phyloP scores from a whole-genome alignment of 2,329 filamentous ascomycete species.

The Colletotrichum graminicola region DNA sequence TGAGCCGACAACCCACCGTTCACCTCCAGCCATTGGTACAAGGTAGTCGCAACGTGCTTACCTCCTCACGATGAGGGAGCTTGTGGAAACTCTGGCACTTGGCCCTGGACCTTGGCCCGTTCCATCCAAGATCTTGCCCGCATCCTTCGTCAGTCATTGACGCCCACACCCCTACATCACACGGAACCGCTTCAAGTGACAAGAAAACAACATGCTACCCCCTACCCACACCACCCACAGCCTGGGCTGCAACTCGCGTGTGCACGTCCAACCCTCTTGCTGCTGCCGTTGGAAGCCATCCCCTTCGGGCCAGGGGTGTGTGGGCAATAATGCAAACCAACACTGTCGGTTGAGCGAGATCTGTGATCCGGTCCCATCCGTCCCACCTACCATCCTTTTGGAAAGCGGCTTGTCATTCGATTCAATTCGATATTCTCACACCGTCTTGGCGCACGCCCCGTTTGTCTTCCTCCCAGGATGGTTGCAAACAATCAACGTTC shows the following conservation, averaged over 20 bases:
- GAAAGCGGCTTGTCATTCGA: conserved; percentile 39
- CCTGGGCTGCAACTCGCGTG: conserved; percentile 15
- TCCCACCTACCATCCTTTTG: conserved; percentile 38
- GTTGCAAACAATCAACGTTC: conserved; percentile 43
- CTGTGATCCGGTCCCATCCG: conserved; percentile 39
- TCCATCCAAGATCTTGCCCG: neutral
- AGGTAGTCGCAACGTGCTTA: conserved; percentile 1
- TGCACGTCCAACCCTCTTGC: conserved; percentile 5
- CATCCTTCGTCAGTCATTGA: conserved; percentile 9
- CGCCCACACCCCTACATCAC: conserved; percentile 6
- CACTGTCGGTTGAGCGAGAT: conserved; percentile 35
- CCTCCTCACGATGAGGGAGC: neutral
- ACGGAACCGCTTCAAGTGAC: neutral
- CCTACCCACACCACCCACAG: conserved; percentile 18
- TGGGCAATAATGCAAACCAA: conserved; percentile 37
- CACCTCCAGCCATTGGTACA: neutral
- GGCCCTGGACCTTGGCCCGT: conserved; percentile 18
- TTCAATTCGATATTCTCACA: conserved; percentile 26
- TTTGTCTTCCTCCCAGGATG: conserved; percentile 22
- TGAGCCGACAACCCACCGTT: neutral
- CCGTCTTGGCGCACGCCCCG: conserved; percentile 12
- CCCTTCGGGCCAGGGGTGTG: conserved; percentile 14
- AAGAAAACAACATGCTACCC: conserved; percentile 5
- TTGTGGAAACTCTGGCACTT: neutral
- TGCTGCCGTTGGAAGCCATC: conserved; percentile 21